These are phyloP conservation scores for Saccharomycopsis sp. DNA, from an alignment of 805 yeast species.

Conservation along the genomic window DNA sequence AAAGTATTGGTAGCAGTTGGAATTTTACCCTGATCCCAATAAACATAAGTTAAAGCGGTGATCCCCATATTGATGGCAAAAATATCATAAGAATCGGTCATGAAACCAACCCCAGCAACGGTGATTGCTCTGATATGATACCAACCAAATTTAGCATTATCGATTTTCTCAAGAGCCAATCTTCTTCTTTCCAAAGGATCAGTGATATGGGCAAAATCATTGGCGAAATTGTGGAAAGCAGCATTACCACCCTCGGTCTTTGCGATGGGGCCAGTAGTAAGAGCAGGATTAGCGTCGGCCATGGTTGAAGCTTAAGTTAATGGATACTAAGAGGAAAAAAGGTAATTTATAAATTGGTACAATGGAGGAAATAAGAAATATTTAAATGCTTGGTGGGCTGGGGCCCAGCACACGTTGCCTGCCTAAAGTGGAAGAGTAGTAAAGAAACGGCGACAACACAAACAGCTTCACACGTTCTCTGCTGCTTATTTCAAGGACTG, in stretches of 20 bases:
- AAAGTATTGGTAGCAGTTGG: slow-evolving; percentile 69
- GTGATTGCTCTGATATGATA: slow-evolving; percentile 70
- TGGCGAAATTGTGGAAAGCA: slow-evolving; percentile 75
- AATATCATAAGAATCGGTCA: slow-evolving; percentile 88
- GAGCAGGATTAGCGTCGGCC: no score
- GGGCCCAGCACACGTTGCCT: no score
- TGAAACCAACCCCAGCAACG: slow-evolving; percentile 83
- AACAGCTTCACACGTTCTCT: no score
- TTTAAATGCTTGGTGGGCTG: no score
- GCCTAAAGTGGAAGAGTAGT: no score
- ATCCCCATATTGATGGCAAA: slow-evolving; percentile 81
- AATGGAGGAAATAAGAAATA: no score
- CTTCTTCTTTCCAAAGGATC: slow-evolving; percentile 85
- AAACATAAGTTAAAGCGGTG: slow-evolving; percentile 68
- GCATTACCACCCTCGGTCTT: slow-evolving; percentile 74
- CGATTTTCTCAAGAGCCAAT: slow-evolving; percentile 75
- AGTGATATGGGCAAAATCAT: slow-evolving; percentile 70
- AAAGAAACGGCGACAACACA: no score
- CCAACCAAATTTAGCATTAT: slow-evolving; percentile 72
- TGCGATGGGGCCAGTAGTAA: no score
- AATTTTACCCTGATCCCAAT: slow-evolving; percentile 50
- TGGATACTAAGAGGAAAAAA: no score
- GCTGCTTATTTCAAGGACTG: no score
- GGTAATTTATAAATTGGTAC: no score
- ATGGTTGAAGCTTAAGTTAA: no score